These are phyloP conservation scores for Aspergillus tamarii DNA, from an alignment of 2,329 filamentous ascomycete species.

Conservation along the genomic window DNA sequence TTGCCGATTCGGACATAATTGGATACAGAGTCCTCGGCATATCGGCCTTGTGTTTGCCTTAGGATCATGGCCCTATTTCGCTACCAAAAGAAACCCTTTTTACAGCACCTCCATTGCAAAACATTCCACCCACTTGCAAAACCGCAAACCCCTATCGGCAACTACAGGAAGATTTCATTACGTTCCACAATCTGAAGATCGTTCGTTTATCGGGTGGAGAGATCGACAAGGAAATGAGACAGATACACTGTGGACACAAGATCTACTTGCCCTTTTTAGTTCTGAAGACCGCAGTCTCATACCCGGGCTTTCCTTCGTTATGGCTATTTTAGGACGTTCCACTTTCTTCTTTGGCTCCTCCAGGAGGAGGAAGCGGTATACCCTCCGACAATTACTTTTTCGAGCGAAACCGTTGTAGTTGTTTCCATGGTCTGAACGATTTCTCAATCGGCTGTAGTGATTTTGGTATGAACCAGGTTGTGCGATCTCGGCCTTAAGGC, in stretches of 20 bases:
- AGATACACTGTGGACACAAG: conserved; percentile 10
- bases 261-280: conserved; percentile 6
- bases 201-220: conserved; percentile 9
- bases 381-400: neutral
- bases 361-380: neutral
- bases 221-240: conserved; percentile 16
- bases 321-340: conserved; percentile 1
- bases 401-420: neutral
- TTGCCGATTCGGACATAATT: neutral
- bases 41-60: neutral
- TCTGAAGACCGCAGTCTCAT: neutral
- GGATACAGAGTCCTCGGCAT: neutral
- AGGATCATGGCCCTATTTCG: neutral
- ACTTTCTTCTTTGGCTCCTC: neutral
- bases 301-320: neutral
- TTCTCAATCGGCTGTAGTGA: conserved; percentile 4
- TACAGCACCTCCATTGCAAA: neutral
- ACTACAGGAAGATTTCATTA: neutral
- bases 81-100: neutral
- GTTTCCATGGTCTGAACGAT: conserved; percentile 9
- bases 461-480: neutral
- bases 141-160: neutral
- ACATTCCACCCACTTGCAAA: no score
- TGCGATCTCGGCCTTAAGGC: neutral
- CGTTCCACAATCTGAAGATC: neutral